Conservation (phyloP, 805 yeast species). For the Kazachstania bromeliacearum region DNA sequence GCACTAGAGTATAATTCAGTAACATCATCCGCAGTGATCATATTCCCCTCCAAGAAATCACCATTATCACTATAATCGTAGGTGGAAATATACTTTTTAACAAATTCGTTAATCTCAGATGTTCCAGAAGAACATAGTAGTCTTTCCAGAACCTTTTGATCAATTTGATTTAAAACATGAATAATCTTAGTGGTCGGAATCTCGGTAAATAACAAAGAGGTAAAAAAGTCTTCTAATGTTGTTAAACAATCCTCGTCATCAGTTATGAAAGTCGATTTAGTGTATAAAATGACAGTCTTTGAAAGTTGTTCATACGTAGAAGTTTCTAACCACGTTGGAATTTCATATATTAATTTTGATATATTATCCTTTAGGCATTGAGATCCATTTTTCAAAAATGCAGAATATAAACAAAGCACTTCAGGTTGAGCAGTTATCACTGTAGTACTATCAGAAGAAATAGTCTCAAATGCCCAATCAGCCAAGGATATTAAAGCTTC, state of each 20-base stretch:
- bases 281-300: conserved; percentile 25
- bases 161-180: conserved; percentile 27
- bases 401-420: conserved; percentile 5
- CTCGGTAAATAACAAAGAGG: conserved; percentile 11
- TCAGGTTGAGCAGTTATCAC: conserved; percentile 5
- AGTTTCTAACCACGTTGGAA: conserved; percentile 30
- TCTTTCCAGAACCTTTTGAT: conserved; percentile 15
- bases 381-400: conserved; percentile 6
- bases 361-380: conserved; percentile 19
- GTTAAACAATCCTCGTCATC: conserved; percentile 7
- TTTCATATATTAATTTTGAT: conserved; percentile 25
- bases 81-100: conserved; percentile 15
- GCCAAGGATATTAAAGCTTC: conserved; percentile 11
- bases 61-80: conserved; percentile 25
- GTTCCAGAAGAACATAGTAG: conserved; percentile 4
- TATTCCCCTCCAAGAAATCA: conserved; percentile 20
- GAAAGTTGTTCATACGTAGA: conserved; percentile 27
- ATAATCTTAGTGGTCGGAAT: conserved; percentile 22
- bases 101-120: conserved; percentile 11
- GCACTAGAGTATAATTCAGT: conserved; percentile 28
- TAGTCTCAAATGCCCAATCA: conserved; percentile 10
- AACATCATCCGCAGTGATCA: conserved; percentile 31
- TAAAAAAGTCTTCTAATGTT: conserved; percentile 16
- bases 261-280: conserved; percentile 22
- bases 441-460: conserved; percentile 13